Conservation (phyloP, 2,329 filamentous ascomycete species). For the Tolypocladium pustulatum region DNA sequence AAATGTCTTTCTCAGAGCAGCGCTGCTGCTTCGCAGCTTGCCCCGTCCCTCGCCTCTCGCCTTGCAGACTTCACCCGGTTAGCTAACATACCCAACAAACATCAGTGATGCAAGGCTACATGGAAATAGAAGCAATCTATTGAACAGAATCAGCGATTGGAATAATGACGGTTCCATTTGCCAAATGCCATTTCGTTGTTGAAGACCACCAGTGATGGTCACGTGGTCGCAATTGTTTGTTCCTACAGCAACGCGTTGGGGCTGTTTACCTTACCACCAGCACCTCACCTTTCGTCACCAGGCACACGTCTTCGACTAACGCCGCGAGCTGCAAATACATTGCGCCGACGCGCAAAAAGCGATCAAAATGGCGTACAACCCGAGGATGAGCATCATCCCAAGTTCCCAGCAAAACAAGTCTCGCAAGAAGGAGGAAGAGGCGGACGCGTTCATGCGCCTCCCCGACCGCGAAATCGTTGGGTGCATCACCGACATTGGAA, state of each 20-base stretch:
- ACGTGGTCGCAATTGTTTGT: background rate
- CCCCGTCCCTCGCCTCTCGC: too few relatives aligned
- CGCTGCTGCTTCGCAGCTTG: too few relatives aligned
- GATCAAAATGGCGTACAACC: conserved; percentile 44
- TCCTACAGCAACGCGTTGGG: conserved; percentile 5
- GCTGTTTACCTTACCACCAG: background rate
- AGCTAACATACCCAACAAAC: background rate
- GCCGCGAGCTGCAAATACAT: background rate
- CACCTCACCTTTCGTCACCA: background rate
- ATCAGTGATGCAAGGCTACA: background rate
- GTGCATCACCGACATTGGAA: conserved; percentile 94
- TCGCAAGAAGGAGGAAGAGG: conserved; percentile 49
- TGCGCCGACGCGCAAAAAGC: background rate
- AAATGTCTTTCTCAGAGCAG: too few relatives aligned
- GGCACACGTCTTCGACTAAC: background rate
- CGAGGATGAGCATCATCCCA: conserved; percentile 51
- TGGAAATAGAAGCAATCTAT: background rate
- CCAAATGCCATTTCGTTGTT: background rate
- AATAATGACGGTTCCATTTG: background rate
- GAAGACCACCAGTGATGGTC: background rate
- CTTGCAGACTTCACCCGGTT: background rate
- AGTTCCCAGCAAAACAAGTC: conserved; percentile 35
- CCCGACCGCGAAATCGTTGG: conserved; percentile 77
- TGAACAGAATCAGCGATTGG: background rate
- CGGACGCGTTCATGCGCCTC: conserved; percentile 49